Conservation (phyloP, 192 early-diverging fungal genomes). For the Gryganskiella cystojenkinii region DNA sequence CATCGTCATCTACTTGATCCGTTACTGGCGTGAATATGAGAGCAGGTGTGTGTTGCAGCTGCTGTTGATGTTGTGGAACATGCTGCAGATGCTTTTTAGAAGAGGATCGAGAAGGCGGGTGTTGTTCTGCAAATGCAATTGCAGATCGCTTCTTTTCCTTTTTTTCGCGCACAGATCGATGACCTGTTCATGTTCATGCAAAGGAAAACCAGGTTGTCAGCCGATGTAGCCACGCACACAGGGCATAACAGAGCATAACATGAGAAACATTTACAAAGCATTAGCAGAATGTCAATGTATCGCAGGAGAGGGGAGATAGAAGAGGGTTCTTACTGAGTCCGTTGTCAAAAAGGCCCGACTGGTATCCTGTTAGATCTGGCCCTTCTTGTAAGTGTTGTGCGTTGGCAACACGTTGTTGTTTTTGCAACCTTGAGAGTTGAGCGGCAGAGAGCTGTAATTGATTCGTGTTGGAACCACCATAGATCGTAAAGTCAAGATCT, state of each 20-base stretch:
- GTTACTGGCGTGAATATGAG: constrained; percentile 1
- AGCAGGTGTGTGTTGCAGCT: not conserved
- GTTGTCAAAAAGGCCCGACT: constrained; percentile 10
- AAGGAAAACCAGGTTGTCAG: not conserved
- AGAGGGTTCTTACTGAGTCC: not conserved
- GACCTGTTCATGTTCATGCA: not conserved
- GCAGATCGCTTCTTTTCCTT: constrained; percentile 2
- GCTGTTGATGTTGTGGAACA: not conserved
- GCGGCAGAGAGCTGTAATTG: constrained; percentile 4
- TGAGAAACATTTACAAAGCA: too few species aligned
- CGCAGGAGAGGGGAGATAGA: not conserved
- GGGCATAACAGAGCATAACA: too few species aligned
- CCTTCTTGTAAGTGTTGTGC: not conserved
- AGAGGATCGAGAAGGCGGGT: not conserved
- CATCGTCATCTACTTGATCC: constrained; percentile 2
- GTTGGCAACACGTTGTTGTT: not conserved
- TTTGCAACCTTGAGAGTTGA: constrained; percentile 3
- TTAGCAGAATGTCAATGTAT: too few species aligned
- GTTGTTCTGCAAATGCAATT: constrained; percentile 6
- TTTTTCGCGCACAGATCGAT: not conserved
- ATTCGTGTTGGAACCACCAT: constrained; percentile 19
- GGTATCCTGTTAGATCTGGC: constrained; percentile 8
- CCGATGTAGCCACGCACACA: too few species aligned
- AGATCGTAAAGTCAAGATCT: constrained; percentile 16
- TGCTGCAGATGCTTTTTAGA: not conserved